Percentiles rank a stretch among this genome's conserved stretches.
Evolutionary conservation across 306 rosid species (phyloP).

Genomic region (Prunus campanulata): DNA sequence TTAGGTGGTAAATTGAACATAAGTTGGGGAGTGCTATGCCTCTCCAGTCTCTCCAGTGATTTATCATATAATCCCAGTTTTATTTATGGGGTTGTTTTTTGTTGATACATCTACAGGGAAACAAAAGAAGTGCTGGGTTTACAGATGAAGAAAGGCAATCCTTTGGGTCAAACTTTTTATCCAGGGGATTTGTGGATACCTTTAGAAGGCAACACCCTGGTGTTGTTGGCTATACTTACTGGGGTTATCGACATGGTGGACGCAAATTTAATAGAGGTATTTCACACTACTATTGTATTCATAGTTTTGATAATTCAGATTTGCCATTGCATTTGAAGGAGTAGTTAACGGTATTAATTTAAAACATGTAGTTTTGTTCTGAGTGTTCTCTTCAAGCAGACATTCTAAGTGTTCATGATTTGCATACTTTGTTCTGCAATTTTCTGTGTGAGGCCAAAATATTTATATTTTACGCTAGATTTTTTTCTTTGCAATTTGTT

Average conservation of each 20-base stretch:
- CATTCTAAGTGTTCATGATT: not conserved
- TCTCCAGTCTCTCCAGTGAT: not conserved
- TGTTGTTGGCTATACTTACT: conserved; percentile 86
- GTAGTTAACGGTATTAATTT: not conserved
- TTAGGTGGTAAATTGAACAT: not conserved
- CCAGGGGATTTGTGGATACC: conserved; percentile 84
- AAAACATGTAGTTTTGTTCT: not conserved
- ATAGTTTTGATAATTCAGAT: not conserved
- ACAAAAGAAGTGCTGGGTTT: conserved; percentile 90
- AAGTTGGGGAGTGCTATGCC: not conserved
- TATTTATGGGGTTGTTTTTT: not conserved
- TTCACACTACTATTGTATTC: not conserved
- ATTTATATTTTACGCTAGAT: not conserved
- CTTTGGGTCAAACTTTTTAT: conserved; percentile 67
- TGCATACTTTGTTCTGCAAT: not conserved
- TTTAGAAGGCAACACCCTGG: conserved; percentile 84
- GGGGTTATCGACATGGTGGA: conserved; percentile 88
- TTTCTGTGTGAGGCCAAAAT: not conserved
- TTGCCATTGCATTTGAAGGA: not conserved
- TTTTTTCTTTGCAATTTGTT: not conserved
- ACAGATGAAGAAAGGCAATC: conserved; percentile 89
- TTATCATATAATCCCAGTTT: not conserved
- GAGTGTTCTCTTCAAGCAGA: no score
- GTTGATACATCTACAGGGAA: conserved; percentile 53
- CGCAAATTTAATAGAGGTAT: conserved; percentile 85